These are phyloP conservation scores for Noccaea caerulescens DNA, from an alignment of 345 rosid species.

Conservation along the genomic window DNA sequence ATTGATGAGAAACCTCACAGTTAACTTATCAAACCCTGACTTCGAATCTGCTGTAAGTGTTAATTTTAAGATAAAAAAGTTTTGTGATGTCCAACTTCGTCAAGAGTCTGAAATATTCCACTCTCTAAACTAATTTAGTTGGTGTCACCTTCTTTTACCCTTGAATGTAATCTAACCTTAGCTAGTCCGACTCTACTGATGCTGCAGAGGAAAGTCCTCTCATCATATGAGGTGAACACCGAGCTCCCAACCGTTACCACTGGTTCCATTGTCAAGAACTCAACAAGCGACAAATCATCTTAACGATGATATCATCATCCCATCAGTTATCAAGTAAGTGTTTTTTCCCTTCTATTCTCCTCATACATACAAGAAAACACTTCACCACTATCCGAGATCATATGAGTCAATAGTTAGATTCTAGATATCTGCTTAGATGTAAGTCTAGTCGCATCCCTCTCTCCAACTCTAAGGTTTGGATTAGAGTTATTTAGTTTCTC, in stretches of 20 bases:
- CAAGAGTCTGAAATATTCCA: constrained; percentile 13
- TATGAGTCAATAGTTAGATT: background rate
- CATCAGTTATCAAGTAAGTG: constrained; percentile 33
- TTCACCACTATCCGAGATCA: background rate
- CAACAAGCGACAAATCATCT: constrained; percentile 49
- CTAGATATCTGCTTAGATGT: constrained; percentile 1
- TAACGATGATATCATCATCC: constrained; percentile 33
- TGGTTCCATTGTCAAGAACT: constrained; percentile 45
- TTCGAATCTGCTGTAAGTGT: constrained; percentile 84
- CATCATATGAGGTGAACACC: constrained; percentile 51
- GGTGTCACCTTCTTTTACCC: constrained; percentile 2
- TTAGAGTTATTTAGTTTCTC: background rate
- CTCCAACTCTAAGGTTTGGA: constrained; percentile 14
- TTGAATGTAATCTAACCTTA: constrained; percentile 34
- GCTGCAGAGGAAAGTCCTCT: constrained; percentile 55
- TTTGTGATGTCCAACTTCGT: constrained; percentile 14
- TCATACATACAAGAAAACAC: constrained; percentile 7
- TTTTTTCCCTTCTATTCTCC: background rate
- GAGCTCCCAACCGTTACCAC: constrained; percentile 47
- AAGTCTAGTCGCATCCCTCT: background rate
- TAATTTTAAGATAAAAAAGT: constrained; percentile 20
- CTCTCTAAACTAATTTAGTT: constrained; percentile 5
- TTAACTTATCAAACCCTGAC: constrained; percentile 85
- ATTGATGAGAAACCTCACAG: constrained; percentile 86
- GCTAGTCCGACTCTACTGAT: constrained; percentile 49